A percentile compares a stretch with the other conserved stretches of the same genome.
phyloP scores from a whole-genome alignment of 805 yeast species.

The Barnettozyma sucrosica region DNA sequence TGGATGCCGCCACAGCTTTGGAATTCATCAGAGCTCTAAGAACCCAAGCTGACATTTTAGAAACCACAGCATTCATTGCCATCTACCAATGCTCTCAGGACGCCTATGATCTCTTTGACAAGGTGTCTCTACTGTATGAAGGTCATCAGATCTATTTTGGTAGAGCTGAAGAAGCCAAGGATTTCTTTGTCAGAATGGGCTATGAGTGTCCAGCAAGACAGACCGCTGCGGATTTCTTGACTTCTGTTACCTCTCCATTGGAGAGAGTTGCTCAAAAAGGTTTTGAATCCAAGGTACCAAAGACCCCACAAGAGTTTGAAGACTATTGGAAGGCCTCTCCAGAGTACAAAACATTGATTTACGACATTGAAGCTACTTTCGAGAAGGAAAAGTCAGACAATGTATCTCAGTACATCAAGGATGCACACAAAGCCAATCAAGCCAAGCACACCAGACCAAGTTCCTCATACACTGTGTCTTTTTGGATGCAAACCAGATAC shows the following conservation, averaged over 20 bases:
- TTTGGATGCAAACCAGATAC: conserved; percentile 42
- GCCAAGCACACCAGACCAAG: conserved; percentile 37
- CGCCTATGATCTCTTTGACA: conserved; percentile 58
- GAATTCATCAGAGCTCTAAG: conserved; percentile 47
- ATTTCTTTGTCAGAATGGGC: conserved; percentile 61
- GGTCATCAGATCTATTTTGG: conserved; percentile 66
- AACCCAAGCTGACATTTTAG: conserved; percentile 40
- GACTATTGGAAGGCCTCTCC: conserved; percentile 49
- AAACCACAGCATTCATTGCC: conserved; percentile 56
- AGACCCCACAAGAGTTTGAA: conserved; percentile 57
- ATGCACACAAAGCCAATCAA: conserved; percentile 44
- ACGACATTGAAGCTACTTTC: conserved; percentile 33
- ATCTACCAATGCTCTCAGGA: conserved; percentile 66
- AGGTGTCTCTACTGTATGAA: conserved; percentile 52
- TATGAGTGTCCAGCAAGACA: conserved; percentile 58
- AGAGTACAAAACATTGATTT: conserved; percentile 34
- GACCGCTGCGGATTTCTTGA: conserved; percentile 65
- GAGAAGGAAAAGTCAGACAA: conserved; percentile 10
- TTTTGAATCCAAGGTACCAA: conserved; percentile 48
- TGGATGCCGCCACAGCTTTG: conserved; percentile 53
- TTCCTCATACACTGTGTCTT: conserved; percentile 48
- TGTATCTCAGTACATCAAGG: conserved; percentile 26
- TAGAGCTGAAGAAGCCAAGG: conserved; percentile 45
- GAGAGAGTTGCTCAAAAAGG: conserved; percentile 50
- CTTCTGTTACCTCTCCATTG: conserved; percentile 62